phyloP scores from a whole-genome alignment of 441 rosid genomes.

The Mallotus repandus region DNA sequence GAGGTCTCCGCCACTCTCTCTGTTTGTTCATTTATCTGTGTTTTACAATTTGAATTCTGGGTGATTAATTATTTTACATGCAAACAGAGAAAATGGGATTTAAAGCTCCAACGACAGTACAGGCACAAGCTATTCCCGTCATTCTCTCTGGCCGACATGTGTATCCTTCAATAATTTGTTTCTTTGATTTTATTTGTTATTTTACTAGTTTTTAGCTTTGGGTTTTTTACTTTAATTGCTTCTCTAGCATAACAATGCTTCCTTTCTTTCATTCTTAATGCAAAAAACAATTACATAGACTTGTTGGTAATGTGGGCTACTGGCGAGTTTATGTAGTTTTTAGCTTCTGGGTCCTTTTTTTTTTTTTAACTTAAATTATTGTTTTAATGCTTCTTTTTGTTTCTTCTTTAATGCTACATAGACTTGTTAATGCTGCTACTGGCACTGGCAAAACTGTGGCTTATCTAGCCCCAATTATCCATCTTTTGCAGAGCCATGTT shows the following conservation, averaged over 20 bases:
- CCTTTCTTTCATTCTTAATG: background rate
- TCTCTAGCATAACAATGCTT: background rate
- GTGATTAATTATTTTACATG: background rate
- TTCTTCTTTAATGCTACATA: constrained; percentile 25
- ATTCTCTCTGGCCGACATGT: constrained; percentile 88
- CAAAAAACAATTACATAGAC: background rate
- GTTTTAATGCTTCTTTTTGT: background rate
- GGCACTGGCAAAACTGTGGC: constrained; percentile 95
- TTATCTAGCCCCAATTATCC: constrained; percentile 86
- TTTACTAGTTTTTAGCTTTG: background rate
- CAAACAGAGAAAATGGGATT: constrained; percentile 76
- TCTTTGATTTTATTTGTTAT: background rate
- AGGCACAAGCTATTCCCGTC: constrained; percentile 91
- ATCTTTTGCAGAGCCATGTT: constrained; percentile 60
- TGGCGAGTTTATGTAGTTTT: background rate
- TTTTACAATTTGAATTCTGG: background rate
- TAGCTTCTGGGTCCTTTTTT: background rate
- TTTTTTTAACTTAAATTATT: background rate
- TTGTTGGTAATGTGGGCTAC: too few relatives aligned
- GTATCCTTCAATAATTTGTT: constrained; percentile 47
- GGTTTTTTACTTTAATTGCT: background rate
- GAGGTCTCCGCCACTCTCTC: constrained; percentile 39
- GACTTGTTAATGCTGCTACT: constrained; percentile 91
- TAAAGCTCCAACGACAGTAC: constrained; percentile 79
- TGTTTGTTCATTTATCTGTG: too few relatives aligned